Percentiles rank a stretch among this genome's conserved stretches.
phyloP scores from a whole-genome alignment of 805 yeast species.

The Monosporozyma solicola region DNA sequence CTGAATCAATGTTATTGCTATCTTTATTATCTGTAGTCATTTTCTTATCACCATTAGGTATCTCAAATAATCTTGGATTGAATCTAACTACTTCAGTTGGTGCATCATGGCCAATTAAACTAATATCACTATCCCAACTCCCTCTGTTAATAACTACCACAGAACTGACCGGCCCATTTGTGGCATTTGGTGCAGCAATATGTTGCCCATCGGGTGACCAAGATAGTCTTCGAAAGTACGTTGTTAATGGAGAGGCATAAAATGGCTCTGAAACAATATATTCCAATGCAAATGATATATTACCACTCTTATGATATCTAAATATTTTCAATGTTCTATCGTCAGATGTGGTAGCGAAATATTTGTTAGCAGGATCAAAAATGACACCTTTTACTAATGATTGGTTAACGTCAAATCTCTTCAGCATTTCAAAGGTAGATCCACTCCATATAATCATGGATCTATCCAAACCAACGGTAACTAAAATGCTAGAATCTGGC shows the following conservation, averaged over 20 bases:
- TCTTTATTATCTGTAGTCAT: background rate
- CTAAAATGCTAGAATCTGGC: slow-evolving; percentile 83
- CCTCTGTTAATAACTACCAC: slow-evolving; percentile 70
- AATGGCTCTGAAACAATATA: slow-evolving; percentile 79
- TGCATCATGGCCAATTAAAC: slow-evolving; percentile 73
- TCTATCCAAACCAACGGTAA: slow-evolving; percentile 90
- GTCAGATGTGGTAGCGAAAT: slow-evolving; percentile 94
- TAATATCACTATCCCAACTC: slow-evolving; percentile 66
- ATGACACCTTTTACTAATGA: slow-evolving; percentile 94
- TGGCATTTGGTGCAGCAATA: slow-evolving; percentile 78
- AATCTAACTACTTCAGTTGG: slow-evolving; percentile 77
- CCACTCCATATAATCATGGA: slow-evolving; percentile 94
- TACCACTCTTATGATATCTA: slow-evolving; percentile 67
- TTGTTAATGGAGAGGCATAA: slow-evolving; percentile 78
- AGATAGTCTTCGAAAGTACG: slow-evolving; percentile 78
- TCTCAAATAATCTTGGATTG: slow-evolving; percentile 57
- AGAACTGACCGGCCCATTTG: slow-evolving; percentile 72
- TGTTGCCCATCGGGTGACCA: slow-evolving; percentile 91
- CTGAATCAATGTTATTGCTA: slow-evolving; percentile 39
- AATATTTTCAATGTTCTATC: slow-evolving; percentile 86
- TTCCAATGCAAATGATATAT: slow-evolving; percentile 79
- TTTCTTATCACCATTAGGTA: slow-evolving; percentile 1
- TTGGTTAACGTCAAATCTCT: slow-evolving; percentile 85
- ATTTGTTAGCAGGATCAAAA: slow-evolving; percentile 96
- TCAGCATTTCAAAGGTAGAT: slow-evolving; percentile 73